phyloP scores from a whole-genome alignment of 257 asterid species.

The Eustoma russellianum region DNA sequence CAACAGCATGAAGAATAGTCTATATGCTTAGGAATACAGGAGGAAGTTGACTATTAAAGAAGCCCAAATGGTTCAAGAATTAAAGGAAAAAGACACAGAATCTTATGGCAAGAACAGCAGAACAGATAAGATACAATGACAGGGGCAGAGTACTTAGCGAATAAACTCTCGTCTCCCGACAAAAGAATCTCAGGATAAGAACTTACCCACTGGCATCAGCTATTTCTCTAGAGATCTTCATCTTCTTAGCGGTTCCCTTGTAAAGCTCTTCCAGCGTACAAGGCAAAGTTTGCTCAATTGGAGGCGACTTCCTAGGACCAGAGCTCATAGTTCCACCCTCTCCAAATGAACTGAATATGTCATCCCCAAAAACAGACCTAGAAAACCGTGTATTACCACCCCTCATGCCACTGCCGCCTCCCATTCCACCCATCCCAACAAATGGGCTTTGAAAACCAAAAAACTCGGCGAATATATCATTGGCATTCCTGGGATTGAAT shows the following conservation, averaged over 20 bases:
- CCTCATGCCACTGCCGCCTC: slow-evolving; percentile 34
- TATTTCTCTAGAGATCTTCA: slow-evolving; percentile 84
- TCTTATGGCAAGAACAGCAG: no score
- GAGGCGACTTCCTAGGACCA: slow-evolving; percentile 60
- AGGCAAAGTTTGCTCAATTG: slow-evolving; percentile 57
- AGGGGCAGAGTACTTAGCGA: no score
- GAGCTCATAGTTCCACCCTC: slow-evolving; percentile 34
- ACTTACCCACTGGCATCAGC: slow-evolving; percentile 85
- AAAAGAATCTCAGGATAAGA: background rate
- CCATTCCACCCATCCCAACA: slow-evolving; percentile 42
- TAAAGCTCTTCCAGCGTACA: slow-evolving; percentile 78
- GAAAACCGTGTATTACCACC: slow-evolving; percentile 46
- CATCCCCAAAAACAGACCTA: slow-evolving; percentile 74
- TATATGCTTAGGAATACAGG: no score
- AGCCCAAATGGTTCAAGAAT: no score
- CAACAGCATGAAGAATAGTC: no score
- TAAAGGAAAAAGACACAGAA: no score
- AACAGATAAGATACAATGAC: no score
- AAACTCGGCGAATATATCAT: slow-evolving; percentile 72
- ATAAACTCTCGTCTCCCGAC: no score
- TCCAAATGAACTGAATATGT: slow-evolving; percentile 60
- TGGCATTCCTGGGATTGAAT: slow-evolving; percentile 73
- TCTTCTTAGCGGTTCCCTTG: slow-evolving; percentile 83
- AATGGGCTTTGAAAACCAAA: slow-evolving; percentile 68
- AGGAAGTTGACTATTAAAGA: no score